Base-by-base conservation (phyloP, 371 early-diverging fungal species). In the Haplosporangium sp. region DNA sequence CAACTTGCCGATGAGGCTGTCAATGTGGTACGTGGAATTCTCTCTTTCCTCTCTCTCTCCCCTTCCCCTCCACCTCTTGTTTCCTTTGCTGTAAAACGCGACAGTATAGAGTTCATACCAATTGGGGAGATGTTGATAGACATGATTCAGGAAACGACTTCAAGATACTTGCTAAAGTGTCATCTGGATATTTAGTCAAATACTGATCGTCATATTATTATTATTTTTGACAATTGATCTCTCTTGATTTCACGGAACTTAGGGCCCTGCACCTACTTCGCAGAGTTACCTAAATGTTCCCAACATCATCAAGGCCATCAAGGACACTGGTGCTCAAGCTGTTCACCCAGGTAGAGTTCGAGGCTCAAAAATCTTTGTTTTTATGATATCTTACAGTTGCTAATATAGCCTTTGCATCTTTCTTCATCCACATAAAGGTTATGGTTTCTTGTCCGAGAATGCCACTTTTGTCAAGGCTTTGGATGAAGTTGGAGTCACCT, bases 381-480 rank as follows among this genome's bases (percentile, higher is more conserved):
- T 35, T 50, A 17, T 50, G 50, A 10, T 13, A 53, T 53, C 17
- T 50, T 50, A 15, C 19, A 19, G 5, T 35, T 20, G 7, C 37
- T 0, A 48, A 13, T 38, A 48, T 27, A 27, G 27, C 27, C 27
- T 27, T 27, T 27, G 27, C 27, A 27, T 27, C 27, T 27, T 27
- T 27, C 27, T 47, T 50, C 15, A 48, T 40, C 8, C 48, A 20
- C 65, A 9, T 38, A 5, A 44, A 87, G 92, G 98, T 2, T 98
- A 98, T 81, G 98, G 98, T 6, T 95, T 95, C 81, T 83, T 95
- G 65, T 94, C 94, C 11, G 96, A 95, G 79, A 95, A 95, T 73
- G 85, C 92, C 1, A 78, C 86, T 58, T 95, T 95, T 86, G 94
- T 92, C 37, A 86, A 92, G 77, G 85, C 87, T 47, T 88, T 95